phyloP scores from a whole-genome alignment of 371 early-diverging fungal genomes.

The Syncephalastrum sp. region DNA sequence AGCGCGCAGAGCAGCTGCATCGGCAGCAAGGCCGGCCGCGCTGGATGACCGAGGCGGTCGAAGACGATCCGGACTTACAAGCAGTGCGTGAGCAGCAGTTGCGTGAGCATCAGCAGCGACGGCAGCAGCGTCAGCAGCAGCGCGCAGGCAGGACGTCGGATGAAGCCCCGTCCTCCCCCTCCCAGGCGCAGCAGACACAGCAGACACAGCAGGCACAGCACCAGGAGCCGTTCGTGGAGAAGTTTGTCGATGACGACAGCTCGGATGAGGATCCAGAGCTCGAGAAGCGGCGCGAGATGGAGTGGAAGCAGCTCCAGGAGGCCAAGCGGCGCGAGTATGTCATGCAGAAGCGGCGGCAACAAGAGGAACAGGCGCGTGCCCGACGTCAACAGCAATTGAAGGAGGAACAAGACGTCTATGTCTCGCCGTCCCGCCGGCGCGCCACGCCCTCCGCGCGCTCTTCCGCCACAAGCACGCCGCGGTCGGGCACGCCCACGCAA shows the following conservation, averaged over 20 bases:
- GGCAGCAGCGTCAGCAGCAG: too few relatives aligned
- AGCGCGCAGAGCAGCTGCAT: slow-evolving; percentile 27
- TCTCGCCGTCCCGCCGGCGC: slow-evolving; percentile 57
- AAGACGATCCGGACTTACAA: slow-evolving; percentile 19
- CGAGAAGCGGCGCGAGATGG: slow-evolving; percentile 17
- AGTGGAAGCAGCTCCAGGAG: slow-evolving; percentile 17
- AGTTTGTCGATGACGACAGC: slow-evolving; percentile 34
- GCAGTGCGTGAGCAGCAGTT: slow-evolving; percentile 3
- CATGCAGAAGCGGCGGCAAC: slow-evolving; percentile 10
- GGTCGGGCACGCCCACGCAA: not conserved
- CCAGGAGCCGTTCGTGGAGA: slow-evolving; percentile 15
- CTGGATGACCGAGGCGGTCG: slow-evolving; percentile 38
- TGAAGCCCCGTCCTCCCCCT: too few relatives aligned
- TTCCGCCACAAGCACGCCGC: slow-evolving; percentile 2
- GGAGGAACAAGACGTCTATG: slow-evolving; percentile 37
- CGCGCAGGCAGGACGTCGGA: too few relatives aligned
- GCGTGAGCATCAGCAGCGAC: too few relatives aligned
- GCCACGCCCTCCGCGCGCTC: slow-evolving; percentile 12
- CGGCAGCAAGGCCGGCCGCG: slow-evolving; percentile 31
- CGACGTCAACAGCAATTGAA: slow-evolving; percentile 21
- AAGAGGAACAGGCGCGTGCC: slow-evolving; percentile 13
- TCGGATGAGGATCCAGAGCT: slow-evolving; percentile 27
- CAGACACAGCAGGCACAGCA: slow-evolving; percentile 1
- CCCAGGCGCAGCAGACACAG: too few relatives aligned
- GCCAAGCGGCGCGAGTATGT: slow-evolving; percentile 17